Base-by-base conservation (phyloP, 2,329 filamentous ascomycete species). In the Fusarium pseudocircinatum region DNA sequence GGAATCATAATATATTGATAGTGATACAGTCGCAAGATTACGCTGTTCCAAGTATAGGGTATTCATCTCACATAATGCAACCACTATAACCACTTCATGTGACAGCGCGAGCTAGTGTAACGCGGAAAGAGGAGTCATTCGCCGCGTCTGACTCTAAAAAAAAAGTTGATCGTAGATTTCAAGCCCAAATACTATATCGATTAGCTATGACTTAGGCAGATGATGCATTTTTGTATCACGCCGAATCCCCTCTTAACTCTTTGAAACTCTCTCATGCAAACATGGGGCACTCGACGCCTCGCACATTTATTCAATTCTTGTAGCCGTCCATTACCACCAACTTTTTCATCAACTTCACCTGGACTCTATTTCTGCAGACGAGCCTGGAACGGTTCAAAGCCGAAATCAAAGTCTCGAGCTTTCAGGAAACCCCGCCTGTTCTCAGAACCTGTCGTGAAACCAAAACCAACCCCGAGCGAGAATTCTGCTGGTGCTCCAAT, bases 401-500 rank as follows among this genome's bases (percentile, higher is more conserved):
- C 28, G 26, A 34, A 49, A 42, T 9, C 16, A 42, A 62, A 52
- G 7, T n/a, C n/a, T 44, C 60, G 43, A 59, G 24, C 54, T 36
- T 61, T 59, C 58, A 47, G 46, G 22, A 46, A 40, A 22, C 24
- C 59, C 30, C 43, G 32, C n/a, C 22, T 16, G 22, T 10, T 15
- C 9, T 34, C 44, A 24, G 34, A 46, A 9, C 8, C 32, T 12
- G 8, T 54, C 26, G 8, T 11, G 10, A 40, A 32, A 6, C 32
- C 16, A n/a, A 36, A 32, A 14, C n/a, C 34, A 36, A 36, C 14
- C 14, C 32, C 32, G 14, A 62, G 26, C 18, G 14, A 20, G 20
- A 20, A 34, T 22, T 22, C 50, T 16, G 13, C 6, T 26, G n/a
- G 18, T 39, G 50, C 18, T 15, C 63, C 74, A 71, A 97, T 97